Conservation (phyloP, 768 basidiomycete genomes). For the Kwoniella dejecticola region DNA sequence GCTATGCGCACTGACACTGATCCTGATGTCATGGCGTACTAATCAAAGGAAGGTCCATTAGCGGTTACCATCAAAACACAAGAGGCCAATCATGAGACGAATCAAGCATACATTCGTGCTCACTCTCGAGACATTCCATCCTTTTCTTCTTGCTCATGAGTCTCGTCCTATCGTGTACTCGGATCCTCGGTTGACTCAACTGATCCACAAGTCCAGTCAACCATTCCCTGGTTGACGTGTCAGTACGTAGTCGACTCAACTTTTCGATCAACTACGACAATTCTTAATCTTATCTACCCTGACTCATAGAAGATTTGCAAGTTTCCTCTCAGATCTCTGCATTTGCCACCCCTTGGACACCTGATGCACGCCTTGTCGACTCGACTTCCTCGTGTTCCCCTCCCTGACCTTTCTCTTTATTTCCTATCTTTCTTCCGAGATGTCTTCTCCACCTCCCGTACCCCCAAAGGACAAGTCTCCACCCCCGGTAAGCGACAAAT, state of each 20-base stretch:
- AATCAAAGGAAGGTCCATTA: background rate
- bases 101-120: too few species aligned
- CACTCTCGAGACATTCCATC: too few species aligned
- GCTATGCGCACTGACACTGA: background rate
- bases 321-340: background rate
- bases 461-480: slow-evolving; percentile 11
- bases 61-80: background rate
- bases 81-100: too few species aligned
- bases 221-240: background rate
- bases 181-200: too few species aligned
- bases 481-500: background rate
- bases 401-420: too few species aligned
- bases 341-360: background rate
- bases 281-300: slow-evolving; percentile 8
- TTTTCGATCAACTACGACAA: background rate
- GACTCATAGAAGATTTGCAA: too few species aligned
- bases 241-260: background rate
- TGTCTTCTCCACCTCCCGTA: slow-evolving; percentile 11
- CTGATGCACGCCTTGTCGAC: background rate
- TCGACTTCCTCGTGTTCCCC: background rate
- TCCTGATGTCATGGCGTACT: background rate
- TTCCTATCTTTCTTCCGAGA: background rate
- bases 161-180: too few species aligned
- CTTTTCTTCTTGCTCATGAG: too few species aligned
- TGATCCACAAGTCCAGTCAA: background rate